These are phyloP conservation scores for Talaromyces liani DNA, from an alignment of 495 filamentous ascomycete species.

Conservation along the genomic window DNA sequence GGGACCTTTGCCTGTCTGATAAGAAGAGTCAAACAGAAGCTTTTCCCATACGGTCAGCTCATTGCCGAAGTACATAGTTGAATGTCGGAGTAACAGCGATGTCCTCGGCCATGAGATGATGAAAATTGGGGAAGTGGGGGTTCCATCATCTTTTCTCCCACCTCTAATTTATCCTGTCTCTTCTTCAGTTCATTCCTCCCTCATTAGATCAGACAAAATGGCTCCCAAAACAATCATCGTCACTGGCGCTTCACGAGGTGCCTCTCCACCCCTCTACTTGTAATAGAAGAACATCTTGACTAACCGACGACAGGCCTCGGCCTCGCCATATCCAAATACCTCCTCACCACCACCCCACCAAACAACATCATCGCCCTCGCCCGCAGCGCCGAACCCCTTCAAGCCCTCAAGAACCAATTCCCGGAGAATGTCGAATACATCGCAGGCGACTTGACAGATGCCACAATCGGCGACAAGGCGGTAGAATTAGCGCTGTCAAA, in stretches of 20 bases:
- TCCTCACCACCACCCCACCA: constrained; percentile 50
- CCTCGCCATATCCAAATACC: constrained; percentile 63
- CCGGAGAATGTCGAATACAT: constrained; percentile 60
- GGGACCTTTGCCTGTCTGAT: neutral
- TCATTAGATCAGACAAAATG: constrained; percentile 17
- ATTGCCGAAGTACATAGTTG: neutral
- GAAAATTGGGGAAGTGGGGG: neutral
- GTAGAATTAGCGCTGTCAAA: constrained; percentile 53
- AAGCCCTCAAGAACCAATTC: constrained; percentile 58
- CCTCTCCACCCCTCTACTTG: neutral
- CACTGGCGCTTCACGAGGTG: constrained; percentile 57
- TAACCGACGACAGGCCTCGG: constrained; percentile 57
- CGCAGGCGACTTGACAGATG: constrained; percentile 67
- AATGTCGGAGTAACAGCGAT: neutral
- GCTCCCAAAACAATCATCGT: constrained; percentile 52
- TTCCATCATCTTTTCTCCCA: neutral
- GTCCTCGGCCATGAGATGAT: neutral
- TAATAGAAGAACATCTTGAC: neutral
- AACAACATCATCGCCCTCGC: constrained; percentile 74
- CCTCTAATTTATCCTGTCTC: neutral
- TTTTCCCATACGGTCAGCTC: neutral
- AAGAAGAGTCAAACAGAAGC: neutral
- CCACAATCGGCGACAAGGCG: constrained; percentile 51
- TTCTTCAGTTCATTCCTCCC: neutral
- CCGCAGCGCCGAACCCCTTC: constrained; percentile 58